phyloP scores from a whole-genome alignment of 2,329 filamentous ascomycete species.

The Cryoendolithus antarcticus region DNA sequence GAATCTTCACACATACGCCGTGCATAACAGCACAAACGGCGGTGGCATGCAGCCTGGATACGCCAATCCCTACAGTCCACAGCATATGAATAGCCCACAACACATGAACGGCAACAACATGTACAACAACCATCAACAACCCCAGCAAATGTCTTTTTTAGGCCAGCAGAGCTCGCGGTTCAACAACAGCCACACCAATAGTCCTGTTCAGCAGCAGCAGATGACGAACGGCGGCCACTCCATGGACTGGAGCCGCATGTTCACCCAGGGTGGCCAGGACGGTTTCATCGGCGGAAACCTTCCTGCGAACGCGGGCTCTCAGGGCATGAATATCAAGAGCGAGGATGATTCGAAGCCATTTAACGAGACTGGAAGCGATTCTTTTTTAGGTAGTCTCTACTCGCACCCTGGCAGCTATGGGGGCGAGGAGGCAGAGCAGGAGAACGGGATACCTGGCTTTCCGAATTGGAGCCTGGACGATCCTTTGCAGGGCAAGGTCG shows the following conservation, averaged over 20 bases:
- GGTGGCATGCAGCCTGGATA: constrained; percentile 19
- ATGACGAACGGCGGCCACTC: constrained; percentile 19
- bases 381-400: constrained; percentile 38
- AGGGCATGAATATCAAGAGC: constrained; percentile 28
- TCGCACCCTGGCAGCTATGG: constrained; percentile 32
- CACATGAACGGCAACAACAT: constrained; percentile 8
- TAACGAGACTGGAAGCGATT: constrained; percentile 33
- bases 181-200: constrained; percentile 24
- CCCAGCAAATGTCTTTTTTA: constrained; percentile 24
- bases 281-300: constrained; percentile 33
- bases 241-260: constrained; percentile 34
- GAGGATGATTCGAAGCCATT: constrained; percentile 31
- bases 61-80: constrained; percentile 14
- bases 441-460: constrained; percentile 22
- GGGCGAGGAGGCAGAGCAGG: constrained; percentile 23
- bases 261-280: constrained; percentile 33
- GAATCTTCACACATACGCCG: constrained; percentile 21
- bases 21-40: constrained; percentile 20
- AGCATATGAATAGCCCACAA: constrained; percentile 15
- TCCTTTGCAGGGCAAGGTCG: constrained; percentile 34
- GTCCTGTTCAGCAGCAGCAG: constrained; percentile 13
- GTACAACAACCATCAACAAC: constrained; percentile 15
- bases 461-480: constrained; percentile 33
- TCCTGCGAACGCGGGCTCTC: constrained; percentile 32
- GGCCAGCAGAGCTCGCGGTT: constrained; percentile 26